Evolutionary conservation across 1,139 yeast genomes (phyloP), one percentile per base, ranked within the genome.

Genomic region (Saccharomyces hybrid): DNA sequence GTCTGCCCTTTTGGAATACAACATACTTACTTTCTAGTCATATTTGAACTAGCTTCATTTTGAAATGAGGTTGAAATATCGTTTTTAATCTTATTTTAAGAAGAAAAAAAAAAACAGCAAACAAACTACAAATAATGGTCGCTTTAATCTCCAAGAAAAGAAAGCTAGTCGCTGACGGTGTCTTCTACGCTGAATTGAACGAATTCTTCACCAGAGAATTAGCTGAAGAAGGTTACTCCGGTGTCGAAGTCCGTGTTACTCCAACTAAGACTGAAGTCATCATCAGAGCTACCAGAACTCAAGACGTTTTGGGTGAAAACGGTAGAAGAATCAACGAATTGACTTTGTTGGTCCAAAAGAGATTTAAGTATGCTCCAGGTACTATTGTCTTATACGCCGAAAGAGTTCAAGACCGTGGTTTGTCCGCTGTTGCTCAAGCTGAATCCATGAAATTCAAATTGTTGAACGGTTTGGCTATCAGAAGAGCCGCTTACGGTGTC

Each of bases 401-500:
- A 85, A 88, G 96, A 82, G 96, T 93, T 72, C 96, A 90, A 82
- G 96, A 90, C 82, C 89, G 98, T 81, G 99, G 98, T 83, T 85
- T 93, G 71, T 91, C 98, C 66, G 99, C 99, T 73, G 96, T 95
- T 72, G 96, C 96, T 71, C 99, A 93, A 83, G 96, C 98, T 76
- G 99, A 93, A 84, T 95, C 96, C 71, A 85, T 93, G 77, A 91
- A 91, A 79, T 86, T 93, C 89, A 93, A 93, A 84, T 87, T 93
- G 74, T 88, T 95, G 76, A 88, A 85, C 81, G 99, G 99, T 83
- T 86, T 93, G 76, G 97, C 99, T 75, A 90, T 93, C 83, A 91
- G 99, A 85, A 89, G 99, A 84, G 99, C 99, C 72, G 98, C 98
- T 72, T 93, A 93, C 88, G 98, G 99, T 89, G 98, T 95, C 72